Percentiles rank a stretch among this genome's conserved stretches.
Evolutionary conservation across 345 rosid species (phyloP).

Genomic region (Streptanthus diversifolius): DNA sequence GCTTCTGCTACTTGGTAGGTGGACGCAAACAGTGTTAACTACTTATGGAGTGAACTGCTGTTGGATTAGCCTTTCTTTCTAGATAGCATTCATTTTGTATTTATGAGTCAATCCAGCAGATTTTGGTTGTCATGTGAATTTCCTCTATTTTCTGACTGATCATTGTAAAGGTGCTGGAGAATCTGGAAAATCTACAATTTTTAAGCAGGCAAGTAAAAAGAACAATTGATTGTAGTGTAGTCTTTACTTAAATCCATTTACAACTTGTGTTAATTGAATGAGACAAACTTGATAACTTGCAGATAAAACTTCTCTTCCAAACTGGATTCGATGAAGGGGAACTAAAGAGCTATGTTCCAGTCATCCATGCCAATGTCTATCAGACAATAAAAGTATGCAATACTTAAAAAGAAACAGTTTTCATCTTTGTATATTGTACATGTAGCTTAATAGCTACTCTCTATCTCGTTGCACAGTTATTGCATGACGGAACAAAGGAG

Average conservation of each 20-base stretch:
- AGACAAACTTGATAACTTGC: constrained; percentile 16
- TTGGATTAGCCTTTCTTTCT: background rate
- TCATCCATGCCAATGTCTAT: constrained; percentile 94
- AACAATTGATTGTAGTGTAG: background rate
- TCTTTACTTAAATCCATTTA: background rate
- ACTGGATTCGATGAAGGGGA: constrained; percentile 93
- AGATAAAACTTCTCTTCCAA: constrained; percentile 97
- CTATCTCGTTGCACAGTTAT: constrained; percentile 55
- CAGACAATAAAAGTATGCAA: constrained; percentile 99
- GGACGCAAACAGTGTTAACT: background rate
- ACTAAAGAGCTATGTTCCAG: constrained; percentile 79
- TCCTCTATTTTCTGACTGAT: background rate
- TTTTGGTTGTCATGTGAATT: background rate
- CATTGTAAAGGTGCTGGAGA: constrained; percentile 83
- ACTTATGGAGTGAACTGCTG: background rate
- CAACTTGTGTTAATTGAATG: background rate
- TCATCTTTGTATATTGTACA: background rate
- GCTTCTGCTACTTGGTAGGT: constrained; percentile 84
- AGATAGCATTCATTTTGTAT: background rate
- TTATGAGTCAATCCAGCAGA: background rate
- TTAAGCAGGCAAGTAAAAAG: constrained; percentile 76
- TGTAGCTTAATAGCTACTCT: background rate
- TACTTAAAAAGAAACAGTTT: constrained; percentile 33
- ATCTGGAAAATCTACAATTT: constrained; percentile 97
- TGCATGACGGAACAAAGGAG: constrained; percentile 93